A percentile compares a stretch with the other conserved stretches of the same genome.
Evolutionary conservation across 495 filamentous ascomycete genomes (phyloP).

Genomic region (Astrothelium macrocarpum): DNA sequence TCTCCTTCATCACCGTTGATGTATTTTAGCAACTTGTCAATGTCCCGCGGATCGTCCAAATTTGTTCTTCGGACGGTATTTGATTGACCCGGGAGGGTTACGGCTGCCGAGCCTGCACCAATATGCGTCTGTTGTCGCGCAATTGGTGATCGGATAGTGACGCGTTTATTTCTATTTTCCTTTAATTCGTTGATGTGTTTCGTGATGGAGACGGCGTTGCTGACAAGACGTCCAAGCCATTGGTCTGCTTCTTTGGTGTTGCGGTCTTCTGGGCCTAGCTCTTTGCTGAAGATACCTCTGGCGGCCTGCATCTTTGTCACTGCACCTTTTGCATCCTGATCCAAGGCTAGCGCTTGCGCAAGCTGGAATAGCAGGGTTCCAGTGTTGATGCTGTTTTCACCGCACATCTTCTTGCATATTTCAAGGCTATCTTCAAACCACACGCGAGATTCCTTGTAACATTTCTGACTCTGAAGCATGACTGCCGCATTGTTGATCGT

Average conservation of each 20-base stretch:
- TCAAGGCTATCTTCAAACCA: constrained; percentile 93
- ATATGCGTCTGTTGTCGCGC: constrained; percentile 45
- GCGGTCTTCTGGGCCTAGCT: constrained; percentile 77
- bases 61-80: constrained; percentile 19
- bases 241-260: constrained; percentile 64
- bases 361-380: constrained; percentile 97
- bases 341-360: constrained; percentile 85
- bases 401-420: constrained; percentile 79
- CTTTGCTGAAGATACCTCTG: constrained; percentile 82
- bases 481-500: constrained; percentile 98
- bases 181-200: constrained; percentile 81
- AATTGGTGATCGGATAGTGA: constrained; percentile 48
- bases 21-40: constrained; percentile 79
- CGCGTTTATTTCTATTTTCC: constrained; percentile 51
- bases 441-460: constrained; percentile 79
- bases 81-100: constrained; percentile 29
- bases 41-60: constrained; percentile 58
- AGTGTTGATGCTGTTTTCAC: constrained; percentile 77
- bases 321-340: constrained; percentile 82
- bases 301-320: constrained; percentile 89
- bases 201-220: constrained; percentile 85
- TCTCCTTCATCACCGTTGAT: constrained; percentile 66
- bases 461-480: constrained; percentile 90
- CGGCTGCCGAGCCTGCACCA: constrained; percentile 36
- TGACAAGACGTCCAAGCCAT: constrained; percentile 93